Base-by-base conservation (phyloP, 768 basidiomycete genomes). In the Exidia glandulosa region DNA sequence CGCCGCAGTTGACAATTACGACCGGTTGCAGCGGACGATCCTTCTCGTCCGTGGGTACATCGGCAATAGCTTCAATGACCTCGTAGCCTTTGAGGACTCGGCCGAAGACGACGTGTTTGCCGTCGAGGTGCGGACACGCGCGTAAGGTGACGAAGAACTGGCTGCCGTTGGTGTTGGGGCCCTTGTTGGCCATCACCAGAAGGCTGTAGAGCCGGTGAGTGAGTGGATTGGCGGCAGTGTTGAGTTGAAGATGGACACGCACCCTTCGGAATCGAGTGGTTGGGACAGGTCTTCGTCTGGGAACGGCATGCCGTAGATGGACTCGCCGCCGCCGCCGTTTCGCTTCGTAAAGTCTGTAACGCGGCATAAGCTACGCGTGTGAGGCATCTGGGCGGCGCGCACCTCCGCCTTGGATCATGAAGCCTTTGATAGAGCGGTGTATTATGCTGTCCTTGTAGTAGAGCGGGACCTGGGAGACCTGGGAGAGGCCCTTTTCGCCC, bases 161-260 rank as follows among this genome's bases (percentile, higher is more conserved):
- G 1, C 86, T 88, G 36, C 86, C 84, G 64, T 94, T 94, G 34
- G 92, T 94, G 71, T 88, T 76, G 0, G 87, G 84, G 2, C 88
- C 88, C 63, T 81, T 81, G 70, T 95, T 95, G 10, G 92, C 92
- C 93, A 94, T 95, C 66, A 89, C 90, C 12, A 95, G 74, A 30
- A 94, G 73, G 13, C 83, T 85, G 64, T n/a, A 50, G n/a, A n/a
- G 29, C 25, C 41, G 31, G 50, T 31, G 14, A 23, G 14, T 25
- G 45, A 60, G 10, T 19, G 23, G 58, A 5, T 25, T 27, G 14
- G 23, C 56, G 56, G 37, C 57, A 52, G 32, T 47, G 41, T 27
- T 19, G 16, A 36, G 29, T 41, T 5, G 36, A 50, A n/a, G 33
- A 23, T n/a, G 10, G 14, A 19, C n/a, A 31, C 77, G 57, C 33